Conservation (phyloP, 139 green algal species). For the Asterochloris erici region DNA sequence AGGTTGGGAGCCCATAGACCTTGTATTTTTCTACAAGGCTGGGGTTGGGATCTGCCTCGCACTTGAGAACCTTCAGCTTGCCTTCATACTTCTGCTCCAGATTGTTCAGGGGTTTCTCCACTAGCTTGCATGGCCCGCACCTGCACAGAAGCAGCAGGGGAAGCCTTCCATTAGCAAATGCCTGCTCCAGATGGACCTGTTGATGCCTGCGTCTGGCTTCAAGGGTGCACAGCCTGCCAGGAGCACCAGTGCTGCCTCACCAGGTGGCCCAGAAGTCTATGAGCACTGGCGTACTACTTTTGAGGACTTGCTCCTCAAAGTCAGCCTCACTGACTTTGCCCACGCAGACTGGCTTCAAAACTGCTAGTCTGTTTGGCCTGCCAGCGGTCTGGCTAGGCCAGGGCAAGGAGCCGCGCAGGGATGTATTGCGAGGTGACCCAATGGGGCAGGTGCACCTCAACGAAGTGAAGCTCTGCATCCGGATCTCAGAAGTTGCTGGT, state of each 20-base stretch:
- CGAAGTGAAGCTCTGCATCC: no score
- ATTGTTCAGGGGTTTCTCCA: neutral
- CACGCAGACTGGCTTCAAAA: constrained; percentile 20
- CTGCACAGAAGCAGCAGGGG: neutral
- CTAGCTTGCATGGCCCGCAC: neutral
- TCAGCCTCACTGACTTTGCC: constrained; percentile 37
- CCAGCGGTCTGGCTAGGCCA: no score
- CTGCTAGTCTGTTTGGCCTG: no score
- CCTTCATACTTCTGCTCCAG: constrained; percentile 56
- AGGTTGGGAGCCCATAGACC: constrained; percentile 92
- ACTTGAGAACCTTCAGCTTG: constrained; percentile 91
- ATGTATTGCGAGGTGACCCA: no score
- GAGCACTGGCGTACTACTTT: constrained; percentile 75
- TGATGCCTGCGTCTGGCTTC: constrained; percentile 71
- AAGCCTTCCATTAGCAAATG: neutral
- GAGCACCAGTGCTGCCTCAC: constrained; percentile 33
- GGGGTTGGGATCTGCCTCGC: constrained; percentile 84
- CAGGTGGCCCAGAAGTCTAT: constrained; percentile 92
- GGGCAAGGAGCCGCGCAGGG: no score
- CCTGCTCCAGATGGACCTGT: constrained; percentile 50
- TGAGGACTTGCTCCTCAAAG: constrained; percentile 68
- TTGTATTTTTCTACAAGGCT: constrained; percentile 86
- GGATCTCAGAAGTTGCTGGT: no score
- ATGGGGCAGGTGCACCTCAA: no score
- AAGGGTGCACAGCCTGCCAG: constrained; percentile 86